Evolutionary conservation across 192 early-diverging fungal species (phyloP).

Genomic region (Umbelopsis isabellina): DNA sequence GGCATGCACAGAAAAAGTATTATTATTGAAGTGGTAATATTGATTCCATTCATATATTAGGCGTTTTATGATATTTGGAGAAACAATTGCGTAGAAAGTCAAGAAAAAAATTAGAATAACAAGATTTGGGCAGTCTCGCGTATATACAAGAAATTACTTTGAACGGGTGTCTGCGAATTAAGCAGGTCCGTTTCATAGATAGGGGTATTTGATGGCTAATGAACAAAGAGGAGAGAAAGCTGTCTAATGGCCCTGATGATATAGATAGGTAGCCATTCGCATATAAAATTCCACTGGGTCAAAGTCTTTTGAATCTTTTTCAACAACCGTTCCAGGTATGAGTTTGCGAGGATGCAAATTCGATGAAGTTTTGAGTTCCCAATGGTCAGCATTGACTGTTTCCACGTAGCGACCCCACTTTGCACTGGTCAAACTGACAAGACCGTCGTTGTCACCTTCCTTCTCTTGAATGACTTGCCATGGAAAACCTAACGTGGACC

Average conservation of each 20-base stretch:
- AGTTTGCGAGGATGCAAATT: conserved; percentile 5
- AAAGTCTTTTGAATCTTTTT: conserved; percentile 25
- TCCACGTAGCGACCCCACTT: conserved; percentile 88
- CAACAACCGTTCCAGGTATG: neutral
- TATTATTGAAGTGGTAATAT: no score
- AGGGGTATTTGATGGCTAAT: neutral
- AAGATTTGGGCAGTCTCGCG: neutral
- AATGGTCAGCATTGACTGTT: conserved; percentile 85
- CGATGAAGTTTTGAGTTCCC: conserved; percentile 67
- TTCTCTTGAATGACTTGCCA: conserved; percentile 74
- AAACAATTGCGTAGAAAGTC: neutral
- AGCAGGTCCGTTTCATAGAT: neutral
- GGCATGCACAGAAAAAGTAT: no score
- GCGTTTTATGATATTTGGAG: neutral
- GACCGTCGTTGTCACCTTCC: conserved; percentile 93
- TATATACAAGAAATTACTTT: conserved; percentile 7
- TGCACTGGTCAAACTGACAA: conserved; percentile 83
- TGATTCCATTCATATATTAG: neutral
- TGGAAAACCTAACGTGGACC: conserved; percentile 73
- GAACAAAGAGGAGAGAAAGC: neutral
- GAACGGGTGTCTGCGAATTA: no score
- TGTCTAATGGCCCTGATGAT: conserved; percentile 37
- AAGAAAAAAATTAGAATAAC: conserved; percentile 17
- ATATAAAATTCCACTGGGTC: conserved; percentile 37
- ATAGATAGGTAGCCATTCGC: conserved; percentile 36